These are phyloP conservation scores for Asclepias syriaca DNA, from an alignment of 257 asterid species.

Conservation along the genomic window DNA sequence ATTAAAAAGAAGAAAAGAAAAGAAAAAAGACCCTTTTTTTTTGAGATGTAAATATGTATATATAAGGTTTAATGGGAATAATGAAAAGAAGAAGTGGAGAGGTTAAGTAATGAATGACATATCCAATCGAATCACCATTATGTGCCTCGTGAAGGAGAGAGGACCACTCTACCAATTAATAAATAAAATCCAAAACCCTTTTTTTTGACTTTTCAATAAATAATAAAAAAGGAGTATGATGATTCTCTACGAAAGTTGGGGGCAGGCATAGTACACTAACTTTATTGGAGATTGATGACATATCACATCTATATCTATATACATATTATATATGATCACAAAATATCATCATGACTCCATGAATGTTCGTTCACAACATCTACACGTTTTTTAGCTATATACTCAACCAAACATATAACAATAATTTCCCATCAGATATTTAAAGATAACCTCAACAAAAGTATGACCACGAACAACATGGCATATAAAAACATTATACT, in stretches of 20 bases:
- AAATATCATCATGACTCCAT: too few species aligned
- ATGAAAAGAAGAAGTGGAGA: neutral
- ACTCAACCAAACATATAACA: too few species aligned
- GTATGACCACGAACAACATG: too few species aligned
- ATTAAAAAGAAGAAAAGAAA: too few species aligned
- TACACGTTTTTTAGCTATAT: too few species aligned
- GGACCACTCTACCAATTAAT: slow-evolving; percentile 19
- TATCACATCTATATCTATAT: neutral
- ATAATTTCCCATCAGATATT: too few species aligned
- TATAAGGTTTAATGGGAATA: neutral
- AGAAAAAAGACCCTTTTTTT: too few species aligned
- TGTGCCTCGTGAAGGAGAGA: slow-evolving; percentile 1
- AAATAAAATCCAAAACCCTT: slow-evolving; percentile 4
- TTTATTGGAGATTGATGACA: slow-evolving; percentile 15
- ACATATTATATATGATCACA: too few species aligned
- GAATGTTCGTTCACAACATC: too few species aligned
- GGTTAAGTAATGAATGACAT: slow-evolving; percentile 10
- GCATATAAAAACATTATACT: neutral
- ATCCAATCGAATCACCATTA: neutral
- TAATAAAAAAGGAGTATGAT: slow-evolving; percentile 6
- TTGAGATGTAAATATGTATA: too few species aligned
- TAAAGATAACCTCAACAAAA: too few species aligned
- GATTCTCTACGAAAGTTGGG: slow-evolving; percentile 33
- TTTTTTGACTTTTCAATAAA: slow-evolving; percentile 5
- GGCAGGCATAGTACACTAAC: slow-evolving; percentile 15